phyloP scores from a whole-genome alignment of 768 basidiomycete genomes.

The Xerocomus brunneocitrinus region DNA sequence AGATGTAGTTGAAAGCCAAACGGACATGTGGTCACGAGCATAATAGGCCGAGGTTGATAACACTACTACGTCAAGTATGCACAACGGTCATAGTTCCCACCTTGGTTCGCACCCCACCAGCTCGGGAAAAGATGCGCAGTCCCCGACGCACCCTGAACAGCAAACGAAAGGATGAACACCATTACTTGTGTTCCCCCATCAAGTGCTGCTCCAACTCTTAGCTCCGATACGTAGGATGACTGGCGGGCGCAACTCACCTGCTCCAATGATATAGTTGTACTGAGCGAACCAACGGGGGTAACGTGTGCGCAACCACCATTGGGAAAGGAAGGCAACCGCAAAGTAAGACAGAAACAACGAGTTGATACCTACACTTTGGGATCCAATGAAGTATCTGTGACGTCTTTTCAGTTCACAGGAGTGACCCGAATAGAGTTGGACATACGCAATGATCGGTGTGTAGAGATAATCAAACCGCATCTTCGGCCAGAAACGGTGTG shows the following conservation, averaged over 20 bases:
- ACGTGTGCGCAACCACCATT: slow-evolving; percentile 53
- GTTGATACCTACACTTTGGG: slow-evolving; percentile 51
- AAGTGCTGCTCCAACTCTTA: slow-evolving; percentile 23
- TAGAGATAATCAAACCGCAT: slow-evolving; percentile 29
- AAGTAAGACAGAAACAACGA: slow-evolving; percentile 46
- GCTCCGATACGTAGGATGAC: not conserved
- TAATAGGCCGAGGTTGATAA: too few species aligned
- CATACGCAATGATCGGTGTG: slow-evolving; percentile 30
- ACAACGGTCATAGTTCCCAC: slow-evolving; percentile 36
- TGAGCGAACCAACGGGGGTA: slow-evolving; percentile 64
- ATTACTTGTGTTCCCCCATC: slow-evolving; percentile 46
- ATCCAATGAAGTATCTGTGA: slow-evolving; percentile 35
- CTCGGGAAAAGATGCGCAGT: slow-evolving; percentile 45
- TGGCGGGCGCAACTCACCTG: slow-evolving; percentile 32
- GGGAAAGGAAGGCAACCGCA: slow-evolving; percentile 52
- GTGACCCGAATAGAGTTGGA: not conserved
- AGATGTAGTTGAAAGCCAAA: too few species aligned
- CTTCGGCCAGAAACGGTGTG: slow-evolving; percentile 34
- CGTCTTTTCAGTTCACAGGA: slow-evolving; percentile 4
- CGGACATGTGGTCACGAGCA: too few species aligned
- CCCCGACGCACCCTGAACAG: slow-evolving; percentile 51
- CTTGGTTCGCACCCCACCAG: slow-evolving; percentile 59
- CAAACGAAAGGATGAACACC: slow-evolving; percentile 48
- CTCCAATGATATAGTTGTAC: slow-evolving; percentile 65
- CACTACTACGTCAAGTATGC: slow-evolving; percentile 14